Evolutionary conservation across 768 basidiomycete species (phyloP), one percentile per base, ranked within the genome.

Genomic region (Dentipellis fragilis): DNA sequence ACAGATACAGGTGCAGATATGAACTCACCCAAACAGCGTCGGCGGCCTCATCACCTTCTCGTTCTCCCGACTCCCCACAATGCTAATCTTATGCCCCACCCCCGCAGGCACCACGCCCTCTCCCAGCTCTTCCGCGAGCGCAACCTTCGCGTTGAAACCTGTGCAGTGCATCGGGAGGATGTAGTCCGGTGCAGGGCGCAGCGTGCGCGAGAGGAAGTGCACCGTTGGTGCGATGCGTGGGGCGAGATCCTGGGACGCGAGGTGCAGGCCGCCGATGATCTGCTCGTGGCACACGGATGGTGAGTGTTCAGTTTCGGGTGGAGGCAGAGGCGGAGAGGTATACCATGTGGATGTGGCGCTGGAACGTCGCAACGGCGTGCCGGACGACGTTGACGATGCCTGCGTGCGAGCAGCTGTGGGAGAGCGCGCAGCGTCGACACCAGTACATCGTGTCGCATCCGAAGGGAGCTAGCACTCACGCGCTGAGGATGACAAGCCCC

Each of bases 121-220:
- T 19, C 89, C 89, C 16, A 93, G 73, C 2, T 78, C 86, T 5
- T 69, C 67, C 64, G 83, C 81, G 62, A 93, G 68, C 1, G 83
- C 86, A 8, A 88, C 66, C 67, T 92, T 90, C 37, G 79, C 78
- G n/a, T 76, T 74, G 64, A 91, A 88, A 4, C 89, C 89, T 2
- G 86, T 81, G 62, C 90, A 93, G 65, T 93, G 91, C 82, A 93
- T 86, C 0, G 89, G 90, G 0, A 92, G 73, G 48, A 92, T 68
- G 59, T 85, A 91, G 1, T 74, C 75, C 1, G 87, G 88, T 0
- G 80, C 67, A 10, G 89, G 87, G 7, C 71, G 65, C 34, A 91
- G 68, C 53, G 75, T 63, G n/a, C 74, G 69, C 0, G 84, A 76
- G 36, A 93, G 69, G 67, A 88, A 91, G 11, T 84, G 68, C 52